Evolutionary conservation across 108 stramenopile genomes (phyloP), one percentile per base, ranked within the genome.

Genomic region (Pseudonitzschia delicatissima): DNA sequence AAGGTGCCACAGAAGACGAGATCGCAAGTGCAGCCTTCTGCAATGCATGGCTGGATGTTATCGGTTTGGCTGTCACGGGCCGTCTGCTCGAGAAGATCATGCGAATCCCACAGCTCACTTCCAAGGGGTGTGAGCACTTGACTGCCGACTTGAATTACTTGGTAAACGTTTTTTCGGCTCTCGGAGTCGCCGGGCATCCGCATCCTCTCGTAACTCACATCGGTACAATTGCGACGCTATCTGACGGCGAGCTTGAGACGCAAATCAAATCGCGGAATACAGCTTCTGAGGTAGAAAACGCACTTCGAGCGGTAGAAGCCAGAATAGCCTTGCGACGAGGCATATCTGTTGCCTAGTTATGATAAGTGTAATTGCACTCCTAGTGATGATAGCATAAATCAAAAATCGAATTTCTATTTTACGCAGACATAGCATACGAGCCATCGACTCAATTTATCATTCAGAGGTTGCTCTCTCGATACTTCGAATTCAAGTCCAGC

Each of bases 1-100:
- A 78, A 21, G 85, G 86, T 0, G 72, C 79, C 39, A 84, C 77
- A 44, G 82, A 78, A 49, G 78, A 75, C 28, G 75, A 74, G 12
- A 63, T 55, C 52, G 80, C 67, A 0, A 82, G 73, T 39, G 80
- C 82, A 18, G 76, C 71, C 18, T 93, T 93, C 65, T 93, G 88
- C 66, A 88, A 90, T 66, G 74, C 79, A 45, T 93, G 92, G 92
- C 68, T 93, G 39, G 88, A 88, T 66, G 87, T 87, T 33, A 81
- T 93, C 3, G 82, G 86, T 15, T 62, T 83, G 68, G 85, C 88
- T 13, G 92, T 93, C 26, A 88, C 87, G 2, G 92, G 87, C 1
- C 74, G 82, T 15, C 57, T 93, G 21, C 57, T 93, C 40, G 92
- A 93, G 48, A 69, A 76, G 20, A 80, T 85, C n/a, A 77, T 90